Conservation (phyloP, 1,139 yeast species). For the Nakaseomyces uthaithaninus region DNA sequence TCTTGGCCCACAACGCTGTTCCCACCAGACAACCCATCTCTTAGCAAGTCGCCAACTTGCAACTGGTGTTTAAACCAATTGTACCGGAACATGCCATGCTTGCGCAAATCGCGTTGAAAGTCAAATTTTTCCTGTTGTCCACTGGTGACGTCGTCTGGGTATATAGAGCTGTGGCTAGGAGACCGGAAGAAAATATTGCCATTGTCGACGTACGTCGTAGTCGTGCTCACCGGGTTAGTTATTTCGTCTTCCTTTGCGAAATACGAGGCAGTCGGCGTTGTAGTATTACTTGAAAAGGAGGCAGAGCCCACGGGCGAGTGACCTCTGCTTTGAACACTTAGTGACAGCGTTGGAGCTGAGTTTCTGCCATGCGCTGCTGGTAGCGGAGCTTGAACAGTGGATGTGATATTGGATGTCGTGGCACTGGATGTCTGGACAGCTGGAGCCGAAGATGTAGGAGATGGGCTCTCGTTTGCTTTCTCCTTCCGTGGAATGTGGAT, state of each 20-base stretch:
- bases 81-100: slow-evolving; percentile 2
- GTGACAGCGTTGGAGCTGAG: not conserved
- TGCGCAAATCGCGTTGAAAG: slow-evolving; percentile 1
- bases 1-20: not conserved
- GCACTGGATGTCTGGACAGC: not conserved
- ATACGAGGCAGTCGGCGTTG: not conserved
- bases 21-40: slow-evolving; percentile 5
- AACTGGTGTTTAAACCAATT: slow-evolving; percentile 3
- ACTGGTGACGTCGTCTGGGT: slow-evolving; percentile 2
- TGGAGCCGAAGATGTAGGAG: slow-evolving; percentile 5
- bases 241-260: not conserved
- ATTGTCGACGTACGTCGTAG: slow-evolving; percentile 5
- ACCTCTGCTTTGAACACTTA: not conserved
- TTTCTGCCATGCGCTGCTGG: slow-evolving; percentile 1
- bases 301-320: not conserved
- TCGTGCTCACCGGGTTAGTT: not conserved
- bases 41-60: slow-evolving; percentile 4
- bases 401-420: not conserved
- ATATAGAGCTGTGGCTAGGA: not conserved
- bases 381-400: not conserved
- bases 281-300: slow-evolving; percentile 1
- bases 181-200: slow-evolving; percentile 5
- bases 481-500: not conserved
- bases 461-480: slow-evolving; percentile 1
- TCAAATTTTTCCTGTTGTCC: slow-evolving; percentile 6